Conservation (phyloP, 345 rosid genomes). For the Lepidium aucheri region DNA sequence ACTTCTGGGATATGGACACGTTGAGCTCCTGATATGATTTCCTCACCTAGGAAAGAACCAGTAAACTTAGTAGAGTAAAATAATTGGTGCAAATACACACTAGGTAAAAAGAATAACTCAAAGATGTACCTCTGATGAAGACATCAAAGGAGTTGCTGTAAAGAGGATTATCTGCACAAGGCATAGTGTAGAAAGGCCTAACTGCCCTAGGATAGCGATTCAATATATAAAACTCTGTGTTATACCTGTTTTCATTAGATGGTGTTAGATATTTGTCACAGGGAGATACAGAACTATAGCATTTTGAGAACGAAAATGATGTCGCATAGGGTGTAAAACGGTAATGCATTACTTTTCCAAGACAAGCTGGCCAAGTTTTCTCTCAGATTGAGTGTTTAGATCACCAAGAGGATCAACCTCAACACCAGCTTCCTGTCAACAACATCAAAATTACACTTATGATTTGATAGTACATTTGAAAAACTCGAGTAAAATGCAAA, state of each 20-base stretch:
- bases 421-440: constrained; percentile 71
- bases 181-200: constrained; percentile 95
- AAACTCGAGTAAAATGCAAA: neutral
- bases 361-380: constrained; percentile 86
- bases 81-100: neutral
- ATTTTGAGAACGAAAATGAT: neutral
- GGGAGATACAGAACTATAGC: neutral
- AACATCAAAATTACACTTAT: neutral
- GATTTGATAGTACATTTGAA: neutral
- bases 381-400: constrained; percentile 78
- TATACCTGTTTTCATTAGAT: constrained; percentile 42
- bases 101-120: neutral
- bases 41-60: constrained; percentile 55
- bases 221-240: constrained; percentile 80
- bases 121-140: constrained; percentile 68
- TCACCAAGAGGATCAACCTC: constrained; percentile 90
- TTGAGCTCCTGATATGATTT: constrained; percentile 94
- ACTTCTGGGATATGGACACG: constrained; percentile 78
- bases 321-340: neutral
- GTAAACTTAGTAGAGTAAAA: neutral
- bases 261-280: neutral
- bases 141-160: constrained; percentile 95
- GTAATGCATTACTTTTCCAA: constrained; percentile 49
- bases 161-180: constrained; percentile 58
- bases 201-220: constrained; percentile 74